Base-by-base conservation (phyloP, 2,329 filamentous ascomycete genomes). In the Neonectria sp. region DNA sequence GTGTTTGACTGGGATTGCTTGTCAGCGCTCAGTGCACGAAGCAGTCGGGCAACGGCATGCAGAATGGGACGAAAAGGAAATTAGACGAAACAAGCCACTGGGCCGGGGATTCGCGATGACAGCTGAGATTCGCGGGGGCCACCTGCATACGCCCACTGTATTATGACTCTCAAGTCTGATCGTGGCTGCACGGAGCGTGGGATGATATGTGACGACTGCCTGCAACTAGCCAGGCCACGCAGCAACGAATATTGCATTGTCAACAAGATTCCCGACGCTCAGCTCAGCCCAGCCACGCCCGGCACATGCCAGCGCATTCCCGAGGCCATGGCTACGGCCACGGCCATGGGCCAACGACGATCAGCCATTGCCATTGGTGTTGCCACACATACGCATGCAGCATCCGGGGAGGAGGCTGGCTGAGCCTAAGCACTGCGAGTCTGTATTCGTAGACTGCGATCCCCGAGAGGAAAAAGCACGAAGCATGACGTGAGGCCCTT, bases 1-100 rank as follows among this genome's bases (percentile, higher is more conserved):
- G 80, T 61, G 90, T 90, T 82, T 88, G 86, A 77, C 90, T 92
- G 78, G 63, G 74, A 68, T 70, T 74, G 69, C 73, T 68, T 69
- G 72, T 76, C 68, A 76, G 70, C 73, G 70, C 67, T 68, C 68
- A 63, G 60, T 64, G 61, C 63, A 69, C 56, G 45, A 65, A 24
- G 29, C 31, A 60, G 21, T 63, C 60, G 60, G 68, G 60, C 67
- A 66, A 71, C 53, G 58, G 55, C 60, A 73, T 73, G 63, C 68
- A 71, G 65, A 65, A 73, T 73, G 68, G 69, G 69, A 76, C 66
- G 60, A 72, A 73, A 75, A 66, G 73, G 73, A 75, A 71, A 73
- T 76, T 75, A 67, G 64, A 66, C 63, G 63, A 74, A 60, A 67
- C 67, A 67, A 75, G 70, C 73, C 71, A 73, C 67, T 67, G 31